Evolutionary conservation across 129 eudicot genomes (phyloP), one percentile per base, ranked within the genome.

Genomic region (Flaveria ramosissima): DNA sequence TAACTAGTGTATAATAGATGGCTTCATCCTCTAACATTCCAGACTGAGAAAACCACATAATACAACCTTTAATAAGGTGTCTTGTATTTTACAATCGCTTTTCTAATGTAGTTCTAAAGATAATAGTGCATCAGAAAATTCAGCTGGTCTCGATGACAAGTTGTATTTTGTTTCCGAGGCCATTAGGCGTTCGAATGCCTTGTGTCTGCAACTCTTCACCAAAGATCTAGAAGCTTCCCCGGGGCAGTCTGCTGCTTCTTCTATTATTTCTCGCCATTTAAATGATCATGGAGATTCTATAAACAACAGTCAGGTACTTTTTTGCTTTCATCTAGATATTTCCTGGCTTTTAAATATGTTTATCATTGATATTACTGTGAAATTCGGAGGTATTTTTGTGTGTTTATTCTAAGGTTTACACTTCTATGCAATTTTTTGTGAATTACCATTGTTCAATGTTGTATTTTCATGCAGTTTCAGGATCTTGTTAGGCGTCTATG

Each of bases 191-290:
- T 94, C 99, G 66, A 91, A 91, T 83, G 83, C 90, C 50, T 83
- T 77, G 42, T 84, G 99, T 78, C 82, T 94, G 86, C 99, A 94
- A 88, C 91, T 91, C 67, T 94, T 84, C 74, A 70, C 83, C 9
- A 94, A 91, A 88, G 96, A 94, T 36, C 72, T 77, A 77, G 99
- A 94, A 84, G 89, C 83, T 85, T 84, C 71, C 81, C 92, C 94
- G 0, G 99, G 99, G 74, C 93, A 94, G 72, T 86, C 92, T 81
- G 93, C 90, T 61, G 99, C 99, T 19, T 80, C 94, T 73, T 94
- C 99, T 12, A 89, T 94, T 45, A 80, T 94, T 60, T 89, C 86
- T 24, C 97, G 97, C 80, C 79, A 87, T 55, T 84, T 86, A 74
- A 85, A 81, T 72, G 89, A 82, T 82, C 96, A 78, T 79, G 97